Evolutionary conservation across 1,139 yeast species (phyloP).

Genomic region (Sugiyamaella xylanicola): DNA sequence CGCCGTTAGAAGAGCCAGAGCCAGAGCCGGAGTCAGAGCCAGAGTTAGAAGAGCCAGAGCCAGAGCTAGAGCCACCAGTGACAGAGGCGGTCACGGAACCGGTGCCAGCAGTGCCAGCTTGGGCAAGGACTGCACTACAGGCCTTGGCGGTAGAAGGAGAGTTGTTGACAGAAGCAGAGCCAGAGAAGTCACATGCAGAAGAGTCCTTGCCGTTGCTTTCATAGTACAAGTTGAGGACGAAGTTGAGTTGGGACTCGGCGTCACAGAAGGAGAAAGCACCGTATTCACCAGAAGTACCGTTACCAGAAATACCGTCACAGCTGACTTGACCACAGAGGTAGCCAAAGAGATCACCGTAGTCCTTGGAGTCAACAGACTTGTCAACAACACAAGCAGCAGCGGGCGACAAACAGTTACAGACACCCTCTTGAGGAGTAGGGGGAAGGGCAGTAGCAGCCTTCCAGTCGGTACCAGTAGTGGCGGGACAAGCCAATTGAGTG

Average conservation of each 20-base stretch:
- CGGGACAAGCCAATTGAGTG: constrained; percentile 55
- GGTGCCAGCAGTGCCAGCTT: constrained; percentile 37
- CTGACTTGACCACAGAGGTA: constrained; percentile 49
- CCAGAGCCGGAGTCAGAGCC: constrained; percentile 29
- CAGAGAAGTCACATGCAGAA: constrained; percentile 71
- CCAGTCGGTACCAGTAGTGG: constrained; percentile 52
- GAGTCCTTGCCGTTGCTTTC: constrained; percentile 45
- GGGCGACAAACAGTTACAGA: constrained; percentile 58
- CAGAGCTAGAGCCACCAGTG: constrained; percentile 33
- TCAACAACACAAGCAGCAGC: constrained; percentile 56
- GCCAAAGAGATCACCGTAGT: constrained; percentile 58
- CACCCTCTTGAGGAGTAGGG: constrained; percentile 64
- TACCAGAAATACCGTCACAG: constrained; percentile 55
- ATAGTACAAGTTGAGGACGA: constrained; percentile 61
- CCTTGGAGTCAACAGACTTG: constrained; percentile 48
- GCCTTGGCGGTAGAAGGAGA: constrained; percentile 67
- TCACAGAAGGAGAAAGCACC: constrained; percentile 65
- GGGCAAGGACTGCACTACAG: constrained; percentile 49
- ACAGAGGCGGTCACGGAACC: constrained; percentile 37
- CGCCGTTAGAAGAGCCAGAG: constrained; percentile 19
- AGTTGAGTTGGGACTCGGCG: constrained; percentile 62
- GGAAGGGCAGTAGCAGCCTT: constrained; percentile 59
- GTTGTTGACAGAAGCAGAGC: constrained; percentile 64
- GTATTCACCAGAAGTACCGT: constrained; percentile 69
- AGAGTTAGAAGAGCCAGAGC: constrained; percentile 32